phyloP scores from a whole-genome alignment of 495 filamentous ascomycete genomes.

The Chaetomidium leptoderma region DNA sequence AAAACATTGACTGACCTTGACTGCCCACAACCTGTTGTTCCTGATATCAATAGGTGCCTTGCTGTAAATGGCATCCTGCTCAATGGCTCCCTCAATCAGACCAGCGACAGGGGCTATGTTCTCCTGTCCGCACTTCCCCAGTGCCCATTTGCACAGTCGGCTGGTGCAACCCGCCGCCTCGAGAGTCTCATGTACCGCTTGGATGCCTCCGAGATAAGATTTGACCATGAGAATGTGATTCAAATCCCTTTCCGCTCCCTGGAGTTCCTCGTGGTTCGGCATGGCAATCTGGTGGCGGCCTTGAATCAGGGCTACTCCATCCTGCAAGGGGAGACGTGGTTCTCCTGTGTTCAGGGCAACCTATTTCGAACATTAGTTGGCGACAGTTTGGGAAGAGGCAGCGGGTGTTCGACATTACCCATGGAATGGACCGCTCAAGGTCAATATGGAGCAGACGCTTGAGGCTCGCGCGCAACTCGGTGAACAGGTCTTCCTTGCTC shows the following conservation, averaged over 20 bases:
- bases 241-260: conserved; percentile 24
- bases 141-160: conserved; percentile 57
- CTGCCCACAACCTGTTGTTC: conserved; percentile 89
- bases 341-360: neutral
- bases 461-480: conserved; percentile 61
- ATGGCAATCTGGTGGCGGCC: conserved; percentile 43
- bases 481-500: conserved; percentile 83
- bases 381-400: neutral
- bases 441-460: conserved; percentile 22
- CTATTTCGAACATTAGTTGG: conserved; percentile 1
- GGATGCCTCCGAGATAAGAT: conserved; percentile 65
- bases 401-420: conserved; percentile 11
- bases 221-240: conserved; percentile 36
- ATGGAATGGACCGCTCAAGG: conserved; percentile 22
- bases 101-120: conserved; percentile 55
- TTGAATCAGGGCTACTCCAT: conserved; percentile 21
- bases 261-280: conserved; percentile 40
- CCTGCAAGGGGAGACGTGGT: conserved; percentile 10
- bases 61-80: conserved; percentile 74
- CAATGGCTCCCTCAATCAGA: conserved; percentile 68
- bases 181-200: conserved; percentile 64
- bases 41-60: conserved; percentile 78
- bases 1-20: conserved; percentile 55
- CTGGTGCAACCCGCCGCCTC: conserved; percentile 55
- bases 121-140: conserved; percentile 61